These are phyloP conservation scores for Chloropicon primus DNA, from an alignment of 139 green algal genomes.

Conservation along the genomic window DNA sequence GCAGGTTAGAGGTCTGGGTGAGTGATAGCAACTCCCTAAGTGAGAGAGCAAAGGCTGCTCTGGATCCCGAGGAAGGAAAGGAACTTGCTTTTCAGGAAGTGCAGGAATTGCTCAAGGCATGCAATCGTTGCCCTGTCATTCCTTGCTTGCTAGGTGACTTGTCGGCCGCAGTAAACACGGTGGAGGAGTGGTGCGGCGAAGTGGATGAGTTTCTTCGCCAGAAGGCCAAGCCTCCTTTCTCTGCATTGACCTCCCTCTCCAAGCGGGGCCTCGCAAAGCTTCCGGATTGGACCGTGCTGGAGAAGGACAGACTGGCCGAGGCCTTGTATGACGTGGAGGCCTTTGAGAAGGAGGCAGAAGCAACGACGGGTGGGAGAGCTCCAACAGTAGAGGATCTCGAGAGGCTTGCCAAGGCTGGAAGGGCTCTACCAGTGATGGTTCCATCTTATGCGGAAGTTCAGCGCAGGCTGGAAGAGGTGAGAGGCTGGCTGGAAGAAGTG, in stretches of 20 bases:
- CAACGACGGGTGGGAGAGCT: too few species aligned
- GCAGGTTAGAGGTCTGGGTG: not conserved
- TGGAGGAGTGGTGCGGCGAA: not conserved
- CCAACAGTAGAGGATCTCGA: not conserved
- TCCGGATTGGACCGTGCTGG: not conserved
- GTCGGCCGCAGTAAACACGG: not conserved
- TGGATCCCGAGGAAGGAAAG: not conserved
- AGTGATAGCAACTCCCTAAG: not conserved
- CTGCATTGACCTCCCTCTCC: not conserved
- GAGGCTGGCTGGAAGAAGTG: not conserved
- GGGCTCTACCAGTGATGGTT: not conserved
- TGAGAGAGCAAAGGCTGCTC: not conserved
- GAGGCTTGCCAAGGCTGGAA: not conserved
- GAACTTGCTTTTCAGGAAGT: not conserved
- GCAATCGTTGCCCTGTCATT: not conserved
- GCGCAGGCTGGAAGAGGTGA: not conserved
- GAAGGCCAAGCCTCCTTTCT: not conserved
- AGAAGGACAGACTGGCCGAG: not conserved
- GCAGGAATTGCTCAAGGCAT: not conserved
- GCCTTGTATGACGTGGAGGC: not conserved
- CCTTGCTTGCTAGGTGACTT: not conserved
- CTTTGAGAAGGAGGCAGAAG: not conserved
- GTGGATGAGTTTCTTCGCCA: not conserved
- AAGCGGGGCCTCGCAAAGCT: not conserved
- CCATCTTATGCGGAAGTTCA: not conserved